phyloP scores from a whole-genome alignment of 306 rosid genomes.

The Gastrolobium bilobum region DNA sequence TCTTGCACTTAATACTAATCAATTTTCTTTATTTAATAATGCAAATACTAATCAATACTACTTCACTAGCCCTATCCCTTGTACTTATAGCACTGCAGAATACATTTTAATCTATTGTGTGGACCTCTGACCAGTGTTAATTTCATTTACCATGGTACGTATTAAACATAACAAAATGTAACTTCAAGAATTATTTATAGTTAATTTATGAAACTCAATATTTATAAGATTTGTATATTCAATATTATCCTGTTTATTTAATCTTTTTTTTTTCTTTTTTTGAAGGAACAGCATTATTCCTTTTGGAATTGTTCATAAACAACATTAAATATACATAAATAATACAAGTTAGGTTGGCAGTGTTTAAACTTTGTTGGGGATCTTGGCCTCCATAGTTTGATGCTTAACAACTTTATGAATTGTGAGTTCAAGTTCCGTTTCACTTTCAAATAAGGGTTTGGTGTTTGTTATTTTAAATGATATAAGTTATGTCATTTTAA shows the following conservation, averaged over 20 bases:
- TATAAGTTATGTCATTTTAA: no score
- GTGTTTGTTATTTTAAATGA: no score
- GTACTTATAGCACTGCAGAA: not conserved
- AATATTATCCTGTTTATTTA: not conserved
- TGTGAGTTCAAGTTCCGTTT: not conserved
- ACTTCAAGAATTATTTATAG: not conserved
- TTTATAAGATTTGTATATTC: not conserved
- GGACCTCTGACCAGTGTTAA: no score
- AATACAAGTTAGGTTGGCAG: not conserved
- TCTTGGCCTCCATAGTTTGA: not conserved
- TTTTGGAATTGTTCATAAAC: not conserved
- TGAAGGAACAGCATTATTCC: not conserved
- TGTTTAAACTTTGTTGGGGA: not conserved
- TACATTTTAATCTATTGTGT: not conserved
- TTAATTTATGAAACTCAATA: constrained; percentile 2
- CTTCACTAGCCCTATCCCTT: not conserved
- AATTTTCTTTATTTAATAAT: constrained; percentile 23
- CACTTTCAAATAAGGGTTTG: no score
- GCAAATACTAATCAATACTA: not conserved
- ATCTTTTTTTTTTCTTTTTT: not conserved
- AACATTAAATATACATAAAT: not conserved
- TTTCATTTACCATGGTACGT: not conserved
- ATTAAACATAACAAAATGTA: not conserved
- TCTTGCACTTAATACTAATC: constrained; percentile 16
- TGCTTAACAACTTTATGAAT: not conserved